Conservation (phyloP, 2,329 filamentous ascomycete species). For the Venturia pyrina region DNA sequence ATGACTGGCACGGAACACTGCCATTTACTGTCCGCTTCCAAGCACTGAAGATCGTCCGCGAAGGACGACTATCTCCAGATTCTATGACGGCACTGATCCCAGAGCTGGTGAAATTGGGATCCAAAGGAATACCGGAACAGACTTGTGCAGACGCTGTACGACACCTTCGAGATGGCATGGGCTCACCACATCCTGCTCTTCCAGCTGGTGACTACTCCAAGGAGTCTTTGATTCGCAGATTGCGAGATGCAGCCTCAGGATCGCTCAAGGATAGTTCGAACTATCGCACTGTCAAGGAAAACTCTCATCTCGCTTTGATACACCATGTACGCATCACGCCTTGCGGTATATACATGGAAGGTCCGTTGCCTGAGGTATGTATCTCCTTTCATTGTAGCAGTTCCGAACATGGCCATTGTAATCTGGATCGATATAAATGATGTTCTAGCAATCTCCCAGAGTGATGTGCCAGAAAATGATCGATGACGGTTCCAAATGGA, state of each 20-base stretch:
- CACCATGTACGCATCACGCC: conserved; percentile 30
- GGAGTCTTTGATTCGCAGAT: neutral
- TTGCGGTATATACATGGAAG: conserved; percentile 31
- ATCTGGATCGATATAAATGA: too few species aligned
- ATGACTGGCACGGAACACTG: neutral
- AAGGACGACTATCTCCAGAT: conserved; percentile 5
- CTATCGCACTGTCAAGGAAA: neutral
- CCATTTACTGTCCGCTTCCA: conserved; percentile 13
- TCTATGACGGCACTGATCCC: neutral
- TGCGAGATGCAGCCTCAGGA: neutral
- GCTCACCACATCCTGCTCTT: neutral
- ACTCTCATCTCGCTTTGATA: conserved; percentile 16
- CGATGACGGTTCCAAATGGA: neutral
- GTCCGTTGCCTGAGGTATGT: conserved; percentile 42
- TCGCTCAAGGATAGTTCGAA: neutral
- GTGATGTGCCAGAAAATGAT: too few species aligned
- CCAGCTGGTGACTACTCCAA: neutral
- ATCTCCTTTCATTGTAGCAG: neutral
- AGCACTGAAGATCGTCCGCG: neutral
- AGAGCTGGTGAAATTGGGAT: conserved; percentile 24
- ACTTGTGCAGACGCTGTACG: conserved; percentile 34
- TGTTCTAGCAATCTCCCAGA: too few species aligned
- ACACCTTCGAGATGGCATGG: neutral
- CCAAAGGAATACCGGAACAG: conserved; percentile 23
- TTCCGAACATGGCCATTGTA: neutral